Conservation (phyloP, 305 asterid genomes). For the Fraxinus floribunda region DNA sequence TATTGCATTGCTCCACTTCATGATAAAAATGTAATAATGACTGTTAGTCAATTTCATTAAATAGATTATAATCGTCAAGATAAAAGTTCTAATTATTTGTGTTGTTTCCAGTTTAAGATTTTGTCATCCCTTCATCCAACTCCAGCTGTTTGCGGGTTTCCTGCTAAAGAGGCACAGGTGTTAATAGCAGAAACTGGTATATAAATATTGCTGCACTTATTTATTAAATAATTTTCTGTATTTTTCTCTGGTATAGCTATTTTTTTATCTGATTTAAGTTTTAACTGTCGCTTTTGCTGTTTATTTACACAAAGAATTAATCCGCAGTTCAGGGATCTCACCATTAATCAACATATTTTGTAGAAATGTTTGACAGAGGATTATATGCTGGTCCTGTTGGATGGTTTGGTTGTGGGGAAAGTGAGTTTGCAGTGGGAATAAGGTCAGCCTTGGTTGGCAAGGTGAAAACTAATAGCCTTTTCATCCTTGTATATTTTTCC, state of each 20-base stretch:
- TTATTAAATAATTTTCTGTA: conserved; percentile 2
- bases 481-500: conserved; percentile 5
- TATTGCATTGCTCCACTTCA: neutral
- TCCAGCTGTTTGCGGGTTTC: conserved; percentile 96
- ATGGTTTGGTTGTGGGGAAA: conserved; percentile 92
- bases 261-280: neutral
- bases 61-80: neutral
- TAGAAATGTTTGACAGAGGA: conserved; percentile 96
- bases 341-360: conserved; percentile 18
- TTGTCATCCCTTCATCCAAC: conserved; percentile 93
- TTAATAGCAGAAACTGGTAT: conserved; percentile 79
- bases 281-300: neutral
- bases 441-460: conserved; percentile 88
- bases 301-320: neutral
- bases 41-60: neutral
- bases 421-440: conserved; percentile 97
- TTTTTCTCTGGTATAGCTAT: neutral
- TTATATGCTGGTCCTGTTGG: conserved; percentile 99
- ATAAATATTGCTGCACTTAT: conserved; percentile 6
- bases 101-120: conserved; percentile 63
- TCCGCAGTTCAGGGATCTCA: neutral
- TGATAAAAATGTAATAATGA: neutral
- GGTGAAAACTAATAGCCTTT: conserved; percentile 41
- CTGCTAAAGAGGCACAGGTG: conserved; percentile 75
- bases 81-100: conserved; percentile 16